Conservation (phyloP, 192 early-diverging fungal genomes). For the Coemansia sp. region DNA sequence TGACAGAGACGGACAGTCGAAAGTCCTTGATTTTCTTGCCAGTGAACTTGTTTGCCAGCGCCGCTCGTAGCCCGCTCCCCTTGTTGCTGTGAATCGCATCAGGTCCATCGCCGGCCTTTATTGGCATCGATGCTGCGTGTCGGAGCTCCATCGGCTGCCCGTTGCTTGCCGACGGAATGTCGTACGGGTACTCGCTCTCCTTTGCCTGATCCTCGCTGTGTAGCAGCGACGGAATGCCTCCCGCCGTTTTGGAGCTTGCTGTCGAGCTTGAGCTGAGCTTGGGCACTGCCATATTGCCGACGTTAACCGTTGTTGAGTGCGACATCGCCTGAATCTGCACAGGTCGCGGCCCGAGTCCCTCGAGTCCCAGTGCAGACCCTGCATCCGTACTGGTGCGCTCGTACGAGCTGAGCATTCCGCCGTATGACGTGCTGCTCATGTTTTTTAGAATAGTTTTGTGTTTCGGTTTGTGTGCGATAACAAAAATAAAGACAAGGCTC, state of each 20-base stretch:
- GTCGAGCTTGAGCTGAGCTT: slow-evolving; percentile 15
- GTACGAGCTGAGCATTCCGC: slow-evolving; percentile 16
- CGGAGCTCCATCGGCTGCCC: slow-evolving; percentile 28
- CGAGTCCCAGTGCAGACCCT: slow-evolving; percentile 19
- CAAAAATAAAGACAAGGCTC: too few relatives aligned
- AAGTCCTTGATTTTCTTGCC: slow-evolving; percentile 45
- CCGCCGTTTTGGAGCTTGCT: slow-evolving; percentile 10
- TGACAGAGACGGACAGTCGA: slow-evolving; percentile 28
- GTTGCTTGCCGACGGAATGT: slow-evolving; percentile 42
- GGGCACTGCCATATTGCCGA: slow-evolving; percentile 12
- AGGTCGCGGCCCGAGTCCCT: slow-evolving; percentile 26
- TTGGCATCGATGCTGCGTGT: slow-evolving; percentile 14
- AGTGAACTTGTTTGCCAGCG: slow-evolving; percentile 41
- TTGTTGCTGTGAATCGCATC: slow-evolving; percentile 25
- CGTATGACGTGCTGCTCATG: slow-evolving; percentile 26
- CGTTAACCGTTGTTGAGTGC: slow-evolving; percentile 31
- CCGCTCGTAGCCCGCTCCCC: slow-evolving; percentile 36
- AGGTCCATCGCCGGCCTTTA: slow-evolving; percentile 5
- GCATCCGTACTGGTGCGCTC: slow-evolving; percentile 22
- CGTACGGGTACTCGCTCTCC: slow-evolving; percentile 25
- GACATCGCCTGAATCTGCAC: slow-evolving; percentile 47
- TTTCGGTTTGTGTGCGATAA: too few relatives aligned
- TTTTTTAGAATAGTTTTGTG: neutral
- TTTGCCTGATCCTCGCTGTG: slow-evolving; percentile 12
- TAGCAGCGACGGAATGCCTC: neutral